phyloP scores from a whole-genome alignment of 1,284 basidiomycete genomes.

The Wolfiporia cocos region DNA sequence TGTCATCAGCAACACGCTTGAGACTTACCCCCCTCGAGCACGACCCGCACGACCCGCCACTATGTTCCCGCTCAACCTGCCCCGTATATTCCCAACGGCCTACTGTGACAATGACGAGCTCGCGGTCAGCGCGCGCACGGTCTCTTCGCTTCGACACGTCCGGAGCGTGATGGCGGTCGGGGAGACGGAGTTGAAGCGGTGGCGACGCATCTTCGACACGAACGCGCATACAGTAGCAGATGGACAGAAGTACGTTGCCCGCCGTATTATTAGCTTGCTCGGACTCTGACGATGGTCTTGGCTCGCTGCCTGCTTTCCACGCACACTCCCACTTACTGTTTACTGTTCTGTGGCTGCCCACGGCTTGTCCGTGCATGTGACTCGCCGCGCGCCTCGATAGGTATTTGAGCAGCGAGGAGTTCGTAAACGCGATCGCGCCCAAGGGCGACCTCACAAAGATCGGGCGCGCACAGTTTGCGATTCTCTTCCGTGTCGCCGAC shows the following conservation, averaged over 20 bases:
- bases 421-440: slow-evolving; percentile 91
- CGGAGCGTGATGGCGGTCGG: slow-evolving; percentile 65
- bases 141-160: slow-evolving; percentile 56
- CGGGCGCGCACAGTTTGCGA: slow-evolving; percentile 78
- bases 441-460: slow-evolving; percentile 80
- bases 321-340: no score
- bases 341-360: no score
- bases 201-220: slow-evolving; percentile 80
- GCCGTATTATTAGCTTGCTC: neutral
- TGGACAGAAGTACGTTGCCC: slow-evolving; percentile 70
- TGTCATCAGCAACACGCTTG: neutral
- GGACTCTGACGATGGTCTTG: slow-evolving; percentile 1
- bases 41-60: neutral
- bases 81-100: slow-evolving; percentile 39
- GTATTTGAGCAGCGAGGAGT: slow-evolving; percentile 78
- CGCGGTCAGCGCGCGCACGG: slow-evolving; percentile 30
- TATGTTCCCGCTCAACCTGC: slow-evolving; percentile 26
- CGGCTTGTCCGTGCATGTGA: no score
- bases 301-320: neutral
- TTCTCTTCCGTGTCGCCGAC: slow-evolving; percentile 90
- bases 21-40: no score
- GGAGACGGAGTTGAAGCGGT: slow-evolving; percentile 79
- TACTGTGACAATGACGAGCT: slow-evolving; percentile 38
- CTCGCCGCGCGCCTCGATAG: no score
- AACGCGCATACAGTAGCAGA: slow-evolving; percentile 69